Conservation (phyloP, 2,329 filamentous ascomycete genomes). For the Aspergillus hortae region DNA sequence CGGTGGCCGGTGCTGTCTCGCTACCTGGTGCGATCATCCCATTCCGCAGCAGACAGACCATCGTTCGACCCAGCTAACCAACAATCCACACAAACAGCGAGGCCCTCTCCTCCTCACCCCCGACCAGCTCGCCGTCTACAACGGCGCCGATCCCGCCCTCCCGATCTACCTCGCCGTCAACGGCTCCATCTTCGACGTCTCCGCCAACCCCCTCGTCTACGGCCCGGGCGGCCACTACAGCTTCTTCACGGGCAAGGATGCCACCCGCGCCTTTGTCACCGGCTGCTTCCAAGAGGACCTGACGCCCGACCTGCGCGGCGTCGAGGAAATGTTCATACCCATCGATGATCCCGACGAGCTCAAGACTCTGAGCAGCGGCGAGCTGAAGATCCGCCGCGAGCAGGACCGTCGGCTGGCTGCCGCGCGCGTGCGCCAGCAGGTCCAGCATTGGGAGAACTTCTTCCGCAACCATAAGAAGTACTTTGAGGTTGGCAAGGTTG, state of each 20-base stretch:
- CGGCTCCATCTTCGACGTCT: constrained; percentile 64
- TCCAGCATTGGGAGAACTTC: constrained; percentile 80
- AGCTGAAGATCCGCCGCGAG: constrained; percentile 53
- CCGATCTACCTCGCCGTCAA: constrained; percentile 88
- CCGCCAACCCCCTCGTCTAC: constrained; percentile 56
- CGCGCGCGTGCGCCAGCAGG: constrained; percentile 61
- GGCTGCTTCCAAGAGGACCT: constrained; percentile 87
- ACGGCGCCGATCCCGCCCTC: constrained; percentile 69
- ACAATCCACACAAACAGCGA: constrained; percentile 28
- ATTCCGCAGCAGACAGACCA: no score
- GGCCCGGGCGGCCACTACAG: constrained; percentile 82
- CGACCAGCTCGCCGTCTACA: constrained; percentile 67
- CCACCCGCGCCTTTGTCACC: constrained; percentile 83
- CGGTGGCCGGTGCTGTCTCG: constrained; percentile 56
- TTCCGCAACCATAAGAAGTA: constrained; percentile 80
- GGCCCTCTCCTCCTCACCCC: constrained; percentile 70
- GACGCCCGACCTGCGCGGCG: constrained; percentile 78
- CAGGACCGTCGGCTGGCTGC: constrained; percentile 64
- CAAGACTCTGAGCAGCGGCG: constrained; percentile 28
- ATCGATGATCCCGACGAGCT: constrained; percentile 57
- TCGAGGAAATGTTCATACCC: constrained; percentile 77
- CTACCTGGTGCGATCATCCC: constrained; percentile 49
- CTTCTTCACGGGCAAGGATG: constrained; percentile 82
- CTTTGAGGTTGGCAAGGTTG: constrained; percentile 71
- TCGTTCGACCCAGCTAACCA: no score